Evolutionary conservation across 306 rosid species (phyloP).

Genomic region (Sphenostylis stenocarpa): DNA sequence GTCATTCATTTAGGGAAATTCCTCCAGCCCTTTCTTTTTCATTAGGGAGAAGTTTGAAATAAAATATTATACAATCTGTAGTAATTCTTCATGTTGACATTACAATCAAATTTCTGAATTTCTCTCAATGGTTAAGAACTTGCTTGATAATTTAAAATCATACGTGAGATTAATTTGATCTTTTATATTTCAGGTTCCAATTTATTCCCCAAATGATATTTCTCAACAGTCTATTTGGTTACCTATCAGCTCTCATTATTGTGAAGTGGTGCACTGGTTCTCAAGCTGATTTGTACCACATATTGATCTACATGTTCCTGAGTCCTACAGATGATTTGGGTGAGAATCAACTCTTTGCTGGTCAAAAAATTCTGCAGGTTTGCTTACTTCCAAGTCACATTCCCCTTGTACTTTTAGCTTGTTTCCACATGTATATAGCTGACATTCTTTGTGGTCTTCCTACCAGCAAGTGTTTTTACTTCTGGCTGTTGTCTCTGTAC

Average conservation of each 20-base stretch:
- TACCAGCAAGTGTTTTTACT: constrained; percentile 68
- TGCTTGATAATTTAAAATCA: constrained; percentile 14
- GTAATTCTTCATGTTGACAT: neutral
- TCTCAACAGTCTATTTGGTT: constrained; percentile 89
- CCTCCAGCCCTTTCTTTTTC: neutral
- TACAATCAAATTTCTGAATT: constrained; percentile 14
- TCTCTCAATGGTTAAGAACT: neutral
- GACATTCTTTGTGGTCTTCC: constrained; percentile 20
- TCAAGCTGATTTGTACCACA: constrained; percentile 82
- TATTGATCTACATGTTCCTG: constrained; percentile 96
- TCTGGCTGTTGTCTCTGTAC: constrained; percentile 79
- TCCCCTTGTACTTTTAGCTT: neutral
- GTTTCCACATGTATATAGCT: constrained; percentile 6
- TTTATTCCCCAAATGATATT: constrained; percentile 86
- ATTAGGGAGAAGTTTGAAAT: neutral
- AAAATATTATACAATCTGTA: neutral
- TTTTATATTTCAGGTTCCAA: constrained; percentile 71
- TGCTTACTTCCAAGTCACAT: neutral
- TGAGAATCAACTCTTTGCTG: constrained; percentile 87
- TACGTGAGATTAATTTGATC: constrained; percentile 6
- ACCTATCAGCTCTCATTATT: constrained; percentile 74
- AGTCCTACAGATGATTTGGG: constrained; percentile 89
- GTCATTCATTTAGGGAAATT: neutral
- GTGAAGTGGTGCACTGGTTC: constrained; percentile 96
- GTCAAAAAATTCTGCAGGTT: constrained; percentile 88